These are phyloP conservation scores for Saturnispora quitensis DNA, from an alignment of 805 yeast species.

Conservation along the genomic window DNA sequence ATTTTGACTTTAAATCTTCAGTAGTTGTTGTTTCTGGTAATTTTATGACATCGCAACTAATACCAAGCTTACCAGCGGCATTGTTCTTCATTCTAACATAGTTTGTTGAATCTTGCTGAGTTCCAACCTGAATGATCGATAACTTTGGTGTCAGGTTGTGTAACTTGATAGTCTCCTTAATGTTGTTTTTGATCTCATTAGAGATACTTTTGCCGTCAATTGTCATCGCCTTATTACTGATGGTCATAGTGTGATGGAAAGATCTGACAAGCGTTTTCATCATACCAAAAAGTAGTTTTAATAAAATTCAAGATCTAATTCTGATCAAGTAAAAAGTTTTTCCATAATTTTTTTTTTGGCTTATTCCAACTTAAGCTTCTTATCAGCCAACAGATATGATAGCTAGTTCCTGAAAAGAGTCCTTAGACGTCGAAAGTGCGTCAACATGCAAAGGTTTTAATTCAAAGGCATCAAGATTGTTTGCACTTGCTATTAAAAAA, in stretches of 20 bases:
- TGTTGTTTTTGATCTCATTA: neutral
- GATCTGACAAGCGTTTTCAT: neutral
- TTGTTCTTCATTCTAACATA: conserved; percentile 73
- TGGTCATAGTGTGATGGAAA: neutral
- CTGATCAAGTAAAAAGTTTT: neutral
- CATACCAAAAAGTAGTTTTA: neutral
- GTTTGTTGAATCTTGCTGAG: conserved; percentile 70
- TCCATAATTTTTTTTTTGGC: neutral
- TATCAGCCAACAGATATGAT: neutral
- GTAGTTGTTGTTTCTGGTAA: conserved; percentile 40
- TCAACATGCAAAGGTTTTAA: too few species aligned
- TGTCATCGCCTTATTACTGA: neutral
- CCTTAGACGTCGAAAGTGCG: too few species aligned
- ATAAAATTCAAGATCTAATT: neutral
- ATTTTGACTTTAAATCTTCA: conserved; percentile 42
- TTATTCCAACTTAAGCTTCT: neutral
- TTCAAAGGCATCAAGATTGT: too few species aligned
- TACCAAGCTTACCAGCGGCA: conserved; percentile 65
- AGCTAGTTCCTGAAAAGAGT: too few species aligned
- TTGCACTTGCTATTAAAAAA: too few species aligned
- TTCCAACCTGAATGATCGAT: conserved; percentile 69
- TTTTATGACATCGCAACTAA: conserved; percentile 50
- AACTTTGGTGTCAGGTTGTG: conserved; percentile 50
- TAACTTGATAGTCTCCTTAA: conserved; percentile 1
- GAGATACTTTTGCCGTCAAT: conserved; percentile 6